A percentile compares a stretch with the other conserved stretches of the same genome.
Evolutionary conservation across 2,329 filamentous ascomycete species (phyloP).

Genomic region (Arthrobotrys megalospora): DNA sequence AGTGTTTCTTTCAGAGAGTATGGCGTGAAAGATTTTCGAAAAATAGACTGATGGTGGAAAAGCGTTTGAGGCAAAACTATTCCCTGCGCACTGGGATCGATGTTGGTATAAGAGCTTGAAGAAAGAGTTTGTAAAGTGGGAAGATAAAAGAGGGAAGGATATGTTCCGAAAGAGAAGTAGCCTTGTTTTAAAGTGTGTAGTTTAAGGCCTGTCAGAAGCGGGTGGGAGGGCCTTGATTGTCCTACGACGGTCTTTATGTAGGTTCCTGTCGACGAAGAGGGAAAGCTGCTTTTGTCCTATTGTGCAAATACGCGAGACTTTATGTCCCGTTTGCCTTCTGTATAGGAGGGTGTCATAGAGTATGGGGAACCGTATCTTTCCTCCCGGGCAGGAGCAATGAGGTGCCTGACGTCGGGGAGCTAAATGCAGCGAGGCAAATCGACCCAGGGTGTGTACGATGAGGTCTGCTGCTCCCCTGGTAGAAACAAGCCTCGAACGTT

Average conservation of each 20-base stretch:
- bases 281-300: slow-evolving; percentile 36
- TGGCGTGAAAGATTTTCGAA: slow-evolving; percentile 24
- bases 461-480: slow-evolving; percentile 36
- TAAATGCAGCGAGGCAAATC: slow-evolving; percentile 42
- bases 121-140: slow-evolving; percentile 7
- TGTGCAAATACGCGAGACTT: slow-evolving; percentile 49
- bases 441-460: slow-evolving; percentile 40
- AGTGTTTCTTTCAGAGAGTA: slow-evolving; percentile 21
- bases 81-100: not conserved
- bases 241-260: slow-evolving; percentile 27
- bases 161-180: slow-evolving; percentile 26
- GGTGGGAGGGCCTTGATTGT: slow-evolving; percentile 50
- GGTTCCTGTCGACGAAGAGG: slow-evolving; percentile 42
- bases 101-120: slow-evolving; percentile 12
- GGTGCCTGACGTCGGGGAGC: slow-evolving; percentile 26
- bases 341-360: slow-evolving; percentile 11
- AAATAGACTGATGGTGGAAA: slow-evolving; percentile 25
- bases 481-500: slow-evolving; percentile 50
- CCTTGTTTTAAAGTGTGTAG: slow-evolving; percentile 28
- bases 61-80: slow-evolving; percentile 1
- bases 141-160: slow-evolving; percentile 1
- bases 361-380: slow-evolving; percentile 5
- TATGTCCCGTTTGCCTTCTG: slow-evolving; percentile 42
- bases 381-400: slow-evolving; percentile 21
- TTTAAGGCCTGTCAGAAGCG: slow-evolving; percentile 15